Evolutionary conservation across 192 early-diverging fungal genomes (phyloP), one percentile per base, ranked within the genome.

Genomic region (Podila horticola): DNA sequence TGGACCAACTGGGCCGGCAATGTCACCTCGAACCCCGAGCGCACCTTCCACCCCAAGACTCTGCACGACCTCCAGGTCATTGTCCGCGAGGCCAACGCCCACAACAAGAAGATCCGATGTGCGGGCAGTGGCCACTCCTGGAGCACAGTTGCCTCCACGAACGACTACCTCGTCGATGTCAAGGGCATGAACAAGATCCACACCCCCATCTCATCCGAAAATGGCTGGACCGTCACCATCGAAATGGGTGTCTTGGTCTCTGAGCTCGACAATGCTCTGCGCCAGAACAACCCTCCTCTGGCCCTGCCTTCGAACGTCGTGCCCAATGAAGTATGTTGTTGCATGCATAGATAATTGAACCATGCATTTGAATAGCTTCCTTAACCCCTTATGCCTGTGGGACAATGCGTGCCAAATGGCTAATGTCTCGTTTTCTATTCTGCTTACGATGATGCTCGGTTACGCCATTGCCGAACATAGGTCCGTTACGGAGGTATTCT

Each of bases 31-130:
- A 67, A 75, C 3, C 74, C 82, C 7, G 75, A 67, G 33, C 34
- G 63, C 28, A 74, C 69, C 13, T 85, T 83, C 29, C 58, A 79
- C n/a, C 84, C 84, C 10, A 64, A 38, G 20, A 79, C 20, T 2
- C 50, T 85, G 6, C 12, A 67, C 5, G 84, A 85, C 36, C 71
- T 83, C 17, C 38, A 83, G 45, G 50, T 57, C 19, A 79, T 83
- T 58, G 68, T 83, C 28, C 64, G 73, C 9, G 26, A 59, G 9
- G 82, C 84, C 36, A 63, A 31, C 9, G 45, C 65, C 2, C 15
- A 79, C 36, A 64, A 68, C 17, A 83, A 81, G 13, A 74, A 74
- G 45, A 72, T 84, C 31, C 84, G 82, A 9, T 79, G 82, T 51
- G 69, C 67, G 2, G 82, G 75, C 26, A 64, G 31, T 2, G 84